Base-by-base conservation (phyloP, 1,284 basidiomycete genomes). In the Heterobasidion annosum region DNA sequence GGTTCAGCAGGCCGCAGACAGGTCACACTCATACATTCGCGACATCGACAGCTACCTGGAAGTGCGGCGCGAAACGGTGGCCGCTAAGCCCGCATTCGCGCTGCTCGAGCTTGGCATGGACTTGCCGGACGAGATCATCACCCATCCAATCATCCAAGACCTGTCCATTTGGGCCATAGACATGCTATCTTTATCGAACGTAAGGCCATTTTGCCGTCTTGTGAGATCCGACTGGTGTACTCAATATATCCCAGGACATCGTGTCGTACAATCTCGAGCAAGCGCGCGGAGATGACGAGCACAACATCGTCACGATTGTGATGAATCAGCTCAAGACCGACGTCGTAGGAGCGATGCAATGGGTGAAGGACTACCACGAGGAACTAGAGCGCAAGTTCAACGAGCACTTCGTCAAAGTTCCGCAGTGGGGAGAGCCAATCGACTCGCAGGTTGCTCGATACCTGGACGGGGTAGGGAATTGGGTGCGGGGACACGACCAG, bases 221-320 rank as follows among this genome's bases (percentile, higher is more conserved):
- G 34, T 8, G 6, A 16, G 8, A 4, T 15, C 7, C 33, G 32
- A 33, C 16, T 34, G 34, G 4, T 51, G 25, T 46, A 54, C 54
- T 54, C 18, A 34, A 32, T 46, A 16, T 49, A 25, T 19, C 19
- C 34, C 34, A 75, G 71, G 72, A 76, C 52, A 64, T 76, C 9
- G 66, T 62, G 40, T 76, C 71, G 8, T 75, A 73, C 61, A 73
- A 74, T 53, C 60, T 68, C 12, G 74, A 75, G 59, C 73, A 76
- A 60, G 65, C 72, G 15, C 64, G 66, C 2, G 74, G 73, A 1
- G 73, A 76, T 56, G 71, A 71, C 57, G 61, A 59, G 1, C 70
- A 78, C 62, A 79, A 78, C 54, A 64, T 77, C 15, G 65, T 78
- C 34, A 71, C 71, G 3, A 65, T 75, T 16, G 67, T 73, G 16